phyloP scores from a whole-genome alignment of 306 rosid genomes.

The Fagus crenata region DNA sequence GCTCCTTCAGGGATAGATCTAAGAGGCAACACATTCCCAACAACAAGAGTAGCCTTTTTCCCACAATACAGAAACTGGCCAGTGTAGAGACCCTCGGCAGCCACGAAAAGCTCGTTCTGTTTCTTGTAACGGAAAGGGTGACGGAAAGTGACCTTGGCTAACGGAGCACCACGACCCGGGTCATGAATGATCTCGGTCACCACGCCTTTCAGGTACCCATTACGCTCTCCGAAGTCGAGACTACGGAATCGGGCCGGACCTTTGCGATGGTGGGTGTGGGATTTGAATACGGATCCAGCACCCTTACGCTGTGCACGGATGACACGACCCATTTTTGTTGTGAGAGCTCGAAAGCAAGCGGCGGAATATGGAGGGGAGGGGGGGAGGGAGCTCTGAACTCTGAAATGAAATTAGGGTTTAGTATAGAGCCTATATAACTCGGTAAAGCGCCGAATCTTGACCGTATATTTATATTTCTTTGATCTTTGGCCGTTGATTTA shows the following conservation, averaged over 20 bases:
- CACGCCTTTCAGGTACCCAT: conserved; percentile 43
- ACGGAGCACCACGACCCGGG: conserved; percentile 47
- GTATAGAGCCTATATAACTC: too few species aligned
- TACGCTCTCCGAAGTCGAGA: conserved; percentile 46
- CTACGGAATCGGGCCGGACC: conserved; percentile 43
- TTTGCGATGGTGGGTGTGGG: conserved; percentile 49
- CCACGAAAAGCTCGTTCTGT: conserved; percentile 43
- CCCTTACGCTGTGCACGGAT: conserved; percentile 56
- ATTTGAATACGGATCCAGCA: conserved; percentile 50
- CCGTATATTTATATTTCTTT: too few species aligned
- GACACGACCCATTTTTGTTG: conserved; percentile 34
- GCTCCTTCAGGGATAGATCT: conserved; percentile 53
- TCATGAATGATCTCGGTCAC: conserved; percentile 46
- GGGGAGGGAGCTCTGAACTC: too few species aligned
- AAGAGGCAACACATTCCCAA: conserved; percentile 41
- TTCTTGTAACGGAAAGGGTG: conserved; percentile 51
- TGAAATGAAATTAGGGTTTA: too few species aligned
- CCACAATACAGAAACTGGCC: conserved; percentile 48
- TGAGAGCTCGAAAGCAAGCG: background rate
- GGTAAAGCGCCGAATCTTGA: too few species aligned
- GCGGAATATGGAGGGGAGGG: background rate
- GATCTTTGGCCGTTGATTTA: too few species aligned
- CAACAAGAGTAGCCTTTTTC: conserved; percentile 41
- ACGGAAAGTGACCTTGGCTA: conserved; percentile 42
- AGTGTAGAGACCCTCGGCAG: conserved; percentile 45